Percentiles rank a stretch among this genome's conserved stretches.
Evolutionary conservation across 805 yeast genomes (phyloP).

Genomic region (Isabelozyma rhagii): DNA sequence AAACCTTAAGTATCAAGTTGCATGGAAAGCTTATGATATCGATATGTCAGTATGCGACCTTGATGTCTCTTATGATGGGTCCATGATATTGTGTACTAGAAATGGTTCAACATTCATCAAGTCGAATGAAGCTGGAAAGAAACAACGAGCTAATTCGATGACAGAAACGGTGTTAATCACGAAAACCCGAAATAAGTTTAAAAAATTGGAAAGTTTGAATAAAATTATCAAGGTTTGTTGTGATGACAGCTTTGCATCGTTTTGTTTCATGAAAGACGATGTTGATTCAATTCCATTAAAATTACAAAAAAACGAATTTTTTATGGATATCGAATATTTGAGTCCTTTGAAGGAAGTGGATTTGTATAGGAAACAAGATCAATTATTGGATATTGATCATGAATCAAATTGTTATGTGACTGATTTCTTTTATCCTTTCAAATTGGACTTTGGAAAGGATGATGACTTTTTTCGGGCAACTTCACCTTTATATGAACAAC

Average conservation of each 20-base stretch:
- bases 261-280: slow-evolving; percentile 66
- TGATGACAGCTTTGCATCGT: slow-evolving; percentile 61
- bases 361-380: slow-evolving; percentile 37
- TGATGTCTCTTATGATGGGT: slow-evolving; percentile 66
- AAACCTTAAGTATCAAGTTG: slow-evolving; percentile 40
- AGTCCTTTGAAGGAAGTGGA: slow-evolving; percentile 44
- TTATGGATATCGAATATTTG: slow-evolving; percentile 51
- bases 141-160: slow-evolving; percentile 28
- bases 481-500: neutral
- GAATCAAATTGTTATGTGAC: slow-evolving; percentile 22
- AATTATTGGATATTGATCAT: slow-evolving; percentile 32
- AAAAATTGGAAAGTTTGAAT: slow-evolving; percentile 51
- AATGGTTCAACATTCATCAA: slow-evolving; percentile 66
- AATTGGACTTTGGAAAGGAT: neutral
- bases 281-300: slow-evolving; percentile 55
- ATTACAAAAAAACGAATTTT: slow-evolving; percentile 44
- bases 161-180: slow-evolving; percentile 25
- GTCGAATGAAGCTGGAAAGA: slow-evolving; percentile 12
- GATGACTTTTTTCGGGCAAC: neutral
- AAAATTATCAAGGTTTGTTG: slow-evolving; percentile 62
- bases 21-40: slow-evolving; percentile 64
- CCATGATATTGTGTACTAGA: slow-evolving; percentile 61
- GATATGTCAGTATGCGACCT: slow-evolving; percentile 63
- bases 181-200: slow-evolving; percentile 45
- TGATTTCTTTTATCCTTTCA: slow-evolving; percentile 24